Conservation (phyloP, 495 filamentous ascomycete genomes). For the Aspergillus incahuasiensis region DNA sequence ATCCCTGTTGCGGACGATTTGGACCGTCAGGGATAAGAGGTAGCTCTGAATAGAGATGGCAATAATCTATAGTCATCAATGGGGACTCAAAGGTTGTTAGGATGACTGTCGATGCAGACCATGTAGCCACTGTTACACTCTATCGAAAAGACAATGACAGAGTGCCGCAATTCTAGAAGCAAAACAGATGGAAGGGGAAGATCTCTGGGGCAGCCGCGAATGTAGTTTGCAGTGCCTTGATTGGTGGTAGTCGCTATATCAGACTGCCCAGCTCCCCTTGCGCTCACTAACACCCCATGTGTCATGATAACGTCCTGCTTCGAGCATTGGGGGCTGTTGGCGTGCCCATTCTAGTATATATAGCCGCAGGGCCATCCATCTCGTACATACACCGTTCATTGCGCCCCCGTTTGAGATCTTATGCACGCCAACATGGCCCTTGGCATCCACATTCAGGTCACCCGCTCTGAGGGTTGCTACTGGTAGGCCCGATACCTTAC, state of each 20-base stretch:
- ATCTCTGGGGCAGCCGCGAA: too few relatives aligned
- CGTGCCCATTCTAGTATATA: constrained; percentile 84
- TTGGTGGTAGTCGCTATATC: constrained; percentile 7
- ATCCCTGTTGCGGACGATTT: background rate
- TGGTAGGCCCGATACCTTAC: constrained; percentile 65
- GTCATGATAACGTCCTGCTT: constrained; percentile 46
- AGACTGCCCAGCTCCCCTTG: constrained; percentile 82
- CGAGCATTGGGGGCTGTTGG: constrained; percentile 63
- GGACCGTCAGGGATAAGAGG: too few relatives aligned
- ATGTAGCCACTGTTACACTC: too few relatives aligned
- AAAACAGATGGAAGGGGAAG: too few relatives aligned
- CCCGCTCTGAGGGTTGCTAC: constrained; percentile 64
- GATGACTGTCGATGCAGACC: too few relatives aligned
- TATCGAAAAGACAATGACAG: too few relatives aligned
- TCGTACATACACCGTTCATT: constrained; percentile 48
- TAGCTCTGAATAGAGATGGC: too few relatives aligned
- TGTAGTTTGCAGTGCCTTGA: background rate
- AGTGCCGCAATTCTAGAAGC: too few relatives aligned
- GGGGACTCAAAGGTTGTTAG: too few relatives aligned
- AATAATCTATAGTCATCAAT: too few relatives aligned
- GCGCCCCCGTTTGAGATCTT: constrained; percentile 32
- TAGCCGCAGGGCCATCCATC: constrained; percentile 75
- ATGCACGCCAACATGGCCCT: constrained; percentile 63
- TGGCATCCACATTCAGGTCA: constrained; percentile 58
- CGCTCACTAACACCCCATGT: constrained; percentile 70